Base-by-base conservation (phyloP, 805 yeast species). In the Saturnispora saitoi region DNA sequence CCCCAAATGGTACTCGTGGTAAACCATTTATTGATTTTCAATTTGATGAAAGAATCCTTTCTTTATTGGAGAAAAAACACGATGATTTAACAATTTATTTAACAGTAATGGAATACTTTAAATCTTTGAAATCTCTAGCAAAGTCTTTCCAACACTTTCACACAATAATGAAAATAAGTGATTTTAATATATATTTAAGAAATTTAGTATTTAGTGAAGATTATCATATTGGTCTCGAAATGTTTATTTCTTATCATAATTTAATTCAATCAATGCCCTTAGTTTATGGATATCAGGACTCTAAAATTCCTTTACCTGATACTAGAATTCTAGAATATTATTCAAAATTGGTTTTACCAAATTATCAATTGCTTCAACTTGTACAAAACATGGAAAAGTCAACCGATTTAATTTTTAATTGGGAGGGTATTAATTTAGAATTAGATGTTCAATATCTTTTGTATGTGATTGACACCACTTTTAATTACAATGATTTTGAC, bases 21-120 rank as follows among this genome's bases (percentile, higher is more conserved):
- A 42, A 26, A 15, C 63, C 65, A 0, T 37, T 40, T n/a, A 44
- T 62, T 17, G 68, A 65, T 51, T 28, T 36, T 2, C 48, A 44
- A 12, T 51, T 64, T 28, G 49, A 56, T 36, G 32, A 49, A 2
- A 50, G 53, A 24, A 38, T 64, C 7, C 44, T 48, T 0, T 32
- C 30, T 4, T 46, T 63, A 10, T 30, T 64, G 14, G 32, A 36
- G 9, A 58, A 59, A 14, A 61, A 58, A 43, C 66, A 63, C 45
- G 64, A 58, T 47, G 69, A 64, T 49, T 48, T 50, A 14, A 56
- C 67, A 5, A 55, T 65, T 19, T 63, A 50, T 32, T 53, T 56
- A 17, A 32, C 52, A 2, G 31, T 64, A 22, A 51, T 61, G 1
- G 53, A 53, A 30, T 61, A 62, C 41, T 20, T 60, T 9, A 52